Conservation (phyloP, 768 basidiomycete species). For the Filobasidium floriforme region DNA sequence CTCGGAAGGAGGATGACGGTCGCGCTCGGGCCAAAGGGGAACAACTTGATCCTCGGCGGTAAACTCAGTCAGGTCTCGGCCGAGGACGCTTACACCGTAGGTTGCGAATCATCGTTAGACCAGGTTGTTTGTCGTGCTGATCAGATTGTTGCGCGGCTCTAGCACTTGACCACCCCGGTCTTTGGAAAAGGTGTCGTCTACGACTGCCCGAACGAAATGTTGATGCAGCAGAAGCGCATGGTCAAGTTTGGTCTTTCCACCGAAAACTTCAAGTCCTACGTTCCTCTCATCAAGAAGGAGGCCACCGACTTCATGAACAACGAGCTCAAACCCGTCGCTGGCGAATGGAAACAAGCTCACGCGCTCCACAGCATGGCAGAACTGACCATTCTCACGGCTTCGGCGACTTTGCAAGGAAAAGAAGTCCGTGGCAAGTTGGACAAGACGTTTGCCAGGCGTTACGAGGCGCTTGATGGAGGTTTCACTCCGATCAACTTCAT, state of each 20-base stretch:
- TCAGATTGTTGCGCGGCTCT: constrained; percentile 9
- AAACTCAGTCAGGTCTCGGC: constrained; percentile 86
- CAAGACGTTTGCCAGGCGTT: constrained; percentile 74
- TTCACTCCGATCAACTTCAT: constrained; percentile 94
- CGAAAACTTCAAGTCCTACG: constrained; percentile 81
- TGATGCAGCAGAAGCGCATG: constrained; percentile 99
- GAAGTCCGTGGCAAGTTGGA: constrained; percentile 74
- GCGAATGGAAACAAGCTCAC: constrained; percentile 50
- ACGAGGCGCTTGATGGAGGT: constrained; percentile 84
- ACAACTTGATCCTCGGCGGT: constrained; percentile 88
- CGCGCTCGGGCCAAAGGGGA: constrained; percentile 80
- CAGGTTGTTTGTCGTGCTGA: not conserved
- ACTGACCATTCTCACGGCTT: constrained; percentile 90
- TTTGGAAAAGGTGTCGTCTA: constrained; percentile 98
- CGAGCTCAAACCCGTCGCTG: constrained; percentile 57
- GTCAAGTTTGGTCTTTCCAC: constrained; percentile 87
- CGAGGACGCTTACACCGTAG: constrained; percentile 80
- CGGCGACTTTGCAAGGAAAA: constrained; percentile 83
- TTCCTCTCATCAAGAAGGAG: constrained; percentile 61
- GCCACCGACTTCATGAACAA: constrained; percentile 62
- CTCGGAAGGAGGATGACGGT: constrained; percentile 86
- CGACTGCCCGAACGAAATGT: constrained; percentile 86
- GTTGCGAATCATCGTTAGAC: constrained; percentile 15
- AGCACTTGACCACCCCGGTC: constrained; percentile 88
- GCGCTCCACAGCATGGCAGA: constrained; percentile 66